Evolutionary conservation across 106 monocot species (phyloP).

Genomic region (Dendrobium officinale): DNA sequence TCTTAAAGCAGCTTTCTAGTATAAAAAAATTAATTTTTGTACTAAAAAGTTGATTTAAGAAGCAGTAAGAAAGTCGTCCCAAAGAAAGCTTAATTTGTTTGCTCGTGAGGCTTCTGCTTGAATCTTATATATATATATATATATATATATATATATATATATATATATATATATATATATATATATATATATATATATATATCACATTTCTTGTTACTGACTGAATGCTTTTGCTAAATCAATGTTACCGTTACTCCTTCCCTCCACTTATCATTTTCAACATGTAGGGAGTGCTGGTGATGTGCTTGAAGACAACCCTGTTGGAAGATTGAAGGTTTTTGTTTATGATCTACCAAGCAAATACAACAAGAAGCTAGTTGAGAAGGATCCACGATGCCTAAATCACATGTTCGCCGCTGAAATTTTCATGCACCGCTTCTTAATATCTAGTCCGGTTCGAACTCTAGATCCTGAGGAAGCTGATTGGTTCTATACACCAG

Average conservation of each 20-base stretch:
- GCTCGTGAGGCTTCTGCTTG: background rate
- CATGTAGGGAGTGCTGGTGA: constrained; percentile 51
- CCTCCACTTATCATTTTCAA: background rate
- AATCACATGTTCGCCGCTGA: constrained; percentile 70
- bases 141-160: too few species aligned
- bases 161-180: too few species aligned
- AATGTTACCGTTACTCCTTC: background rate
- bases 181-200: too few species aligned
- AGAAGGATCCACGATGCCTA: constrained; percentile 53
- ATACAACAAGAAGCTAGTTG: constrained; percentile 54
- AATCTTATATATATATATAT: too few species aligned
- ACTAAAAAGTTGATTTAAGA: too few species aligned
- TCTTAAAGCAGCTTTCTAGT: too few species aligned
- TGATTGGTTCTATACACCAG: constrained; percentile 68
- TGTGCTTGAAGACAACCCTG: constrained; percentile 58
- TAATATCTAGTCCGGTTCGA: constrained; percentile 53
- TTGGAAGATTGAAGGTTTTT: constrained; percentile 57
- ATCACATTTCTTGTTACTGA: too few species aligned
- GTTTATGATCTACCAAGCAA: constrained; percentile 54
- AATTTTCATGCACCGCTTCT: constrained; percentile 60
- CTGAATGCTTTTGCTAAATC: too few species aligned
- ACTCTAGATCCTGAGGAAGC: constrained; percentile 64
- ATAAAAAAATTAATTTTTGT: too few species aligned
- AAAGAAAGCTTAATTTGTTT: too few species aligned
- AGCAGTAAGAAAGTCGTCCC: too few species aligned